Base-by-base conservation (phyloP, 2,329 filamentous ascomycete species). In the Neonectria faginata region DNA sequence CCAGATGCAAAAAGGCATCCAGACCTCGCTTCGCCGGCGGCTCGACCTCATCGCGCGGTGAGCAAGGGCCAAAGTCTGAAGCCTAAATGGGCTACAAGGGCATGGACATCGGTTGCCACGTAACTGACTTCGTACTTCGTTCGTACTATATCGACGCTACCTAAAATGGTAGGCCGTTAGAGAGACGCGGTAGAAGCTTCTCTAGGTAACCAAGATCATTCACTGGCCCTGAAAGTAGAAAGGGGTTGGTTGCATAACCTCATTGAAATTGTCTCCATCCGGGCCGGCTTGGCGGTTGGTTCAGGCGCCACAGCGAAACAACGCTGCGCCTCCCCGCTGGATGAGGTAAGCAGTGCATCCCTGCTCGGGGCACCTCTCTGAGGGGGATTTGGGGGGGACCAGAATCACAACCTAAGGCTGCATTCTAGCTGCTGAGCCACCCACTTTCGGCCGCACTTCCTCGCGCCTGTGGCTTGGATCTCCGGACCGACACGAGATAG, bases 271-370 rank as follows among this genome's bases (percentile, higher is more conserved):
- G 44, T 48, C 57, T 60, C 25, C 58, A 22, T 42, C 55, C 55
- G 9, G 52, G 31, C 41, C 53, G 44, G 51, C 56, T 54, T 56
- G 27, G 51, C 65, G 33, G 41, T 48, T 57, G 31, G 11, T 39
- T 18, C 51, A 18, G 11, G 66, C 65, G 65, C 69, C 70, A 69
- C 67, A 67, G n/a, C 41, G 50, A 56, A 62, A 52, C 50, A 39
- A 39, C 52, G 59, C 63, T 62, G 42, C 62, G 60, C 60, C 60
- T 59, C 50, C 54, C 25, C 33, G 51, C 29, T 25, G 16, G 41
- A 39, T 59, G 55, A 58, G 29, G 48, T 55, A 50, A 62, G 60
- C 54, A 54, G 48, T 29, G 9, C 2, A 25, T 18, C 9, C n/a
- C 14, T 20, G 52, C 18, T 22, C 42, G 50, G 6, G 55, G 60